Conservation (phyloP, 352 stramenopile genomes). For the Globisporangium sylvaticum region DNA sequence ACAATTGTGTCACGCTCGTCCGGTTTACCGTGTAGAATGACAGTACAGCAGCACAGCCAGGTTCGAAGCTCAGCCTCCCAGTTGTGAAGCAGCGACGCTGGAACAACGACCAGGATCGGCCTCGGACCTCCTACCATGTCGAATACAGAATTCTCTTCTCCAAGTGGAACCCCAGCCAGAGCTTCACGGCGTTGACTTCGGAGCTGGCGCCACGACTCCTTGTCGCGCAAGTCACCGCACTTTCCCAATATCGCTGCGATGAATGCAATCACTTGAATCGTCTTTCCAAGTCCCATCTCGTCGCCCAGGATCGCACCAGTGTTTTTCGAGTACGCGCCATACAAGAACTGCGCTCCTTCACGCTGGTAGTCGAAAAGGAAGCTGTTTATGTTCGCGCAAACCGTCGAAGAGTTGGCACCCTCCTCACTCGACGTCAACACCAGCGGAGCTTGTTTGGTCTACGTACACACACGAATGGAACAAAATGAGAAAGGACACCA, state of each 20-base stretch:
- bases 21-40: constrained; percentile 62
- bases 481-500: neutral
- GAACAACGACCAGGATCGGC: constrained; percentile 97
- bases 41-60: constrained; percentile 83
- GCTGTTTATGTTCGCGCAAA: constrained; percentile 69
- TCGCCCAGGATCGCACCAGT: constrained; percentile 94
- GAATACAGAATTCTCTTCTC: neutral
- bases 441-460: constrained; percentile 39
- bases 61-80: constrained; percentile 98
- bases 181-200: constrained; percentile 89
- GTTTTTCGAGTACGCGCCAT: constrained; percentile 39
- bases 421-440: constrained; percentile 21
- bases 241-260: constrained; percentile 91
- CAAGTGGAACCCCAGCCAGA: neutral
- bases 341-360: constrained; percentile 65
- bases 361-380: constrained; percentile 78
- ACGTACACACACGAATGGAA: neutral
- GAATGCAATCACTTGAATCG: constrained; percentile 91
- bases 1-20: constrained; percentile 52
- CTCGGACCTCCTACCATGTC: constrained; percentile 26
- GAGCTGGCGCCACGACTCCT: constrained; percentile 92
- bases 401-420: constrained; percentile 16
- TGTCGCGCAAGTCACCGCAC: constrained; percentile 91
- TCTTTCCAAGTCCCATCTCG: constrained; percentile 97
- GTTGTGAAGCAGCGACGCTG: constrained; percentile 97